Conservation (phyloP, 2,329 filamentous ascomycete genomes). For the Phaeosphaeriaceae sp. region DNA sequence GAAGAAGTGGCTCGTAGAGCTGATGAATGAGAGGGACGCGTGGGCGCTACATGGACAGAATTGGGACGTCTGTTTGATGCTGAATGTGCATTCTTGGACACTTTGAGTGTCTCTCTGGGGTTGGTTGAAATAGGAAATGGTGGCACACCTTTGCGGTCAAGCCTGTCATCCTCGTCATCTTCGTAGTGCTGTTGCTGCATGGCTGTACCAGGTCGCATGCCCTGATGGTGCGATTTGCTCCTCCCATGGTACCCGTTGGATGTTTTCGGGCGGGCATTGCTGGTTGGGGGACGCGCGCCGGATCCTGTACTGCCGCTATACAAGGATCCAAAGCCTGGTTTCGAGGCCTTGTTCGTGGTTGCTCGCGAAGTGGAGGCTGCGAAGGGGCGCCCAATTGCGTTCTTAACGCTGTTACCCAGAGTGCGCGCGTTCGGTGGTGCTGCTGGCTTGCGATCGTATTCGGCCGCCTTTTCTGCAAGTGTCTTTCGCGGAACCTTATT, state of each 20-base stretch:
- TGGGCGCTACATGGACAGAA: slow-evolving; percentile 25
- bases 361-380: slow-evolving; percentile 51
- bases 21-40: slow-evolving; percentile 21
- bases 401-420: slow-evolving; percentile 53
- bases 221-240: slow-evolving; percentile 56
- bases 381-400: slow-evolving; percentile 52
- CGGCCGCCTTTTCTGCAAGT: slow-evolving; percentile 57
- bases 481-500: slow-evolving; percentile 53
- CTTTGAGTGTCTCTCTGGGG: slow-evolving; percentile 36
- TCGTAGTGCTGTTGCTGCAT: slow-evolving; percentile 53
- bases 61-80: slow-evolving; percentile 24
- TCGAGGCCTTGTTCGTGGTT: slow-evolving; percentile 52
- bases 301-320: slow-evolving; percentile 65
- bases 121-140: slow-evolving; percentile 51
- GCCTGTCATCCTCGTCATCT: slow-evolving; percentile 48
- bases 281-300: slow-evolving; percentile 54
- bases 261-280: slow-evolving; percentile 57
- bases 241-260: slow-evolving; percentile 56
- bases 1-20: slow-evolving; percentile 32
- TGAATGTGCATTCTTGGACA: slow-evolving; percentile 35
- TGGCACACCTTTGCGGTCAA: slow-evolving; percentile 56
- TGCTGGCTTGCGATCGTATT: slow-evolving; percentile 54
- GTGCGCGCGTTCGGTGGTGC: slow-evolving; percentile 54
- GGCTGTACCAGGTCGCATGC: slow-evolving; percentile 47
- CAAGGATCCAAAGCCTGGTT: slow-evolving; percentile 54